These are phyloP conservation scores for Quercus variabilis DNA, from an alignment of 306 rosid genomes.

Conservation along the genomic window DNA sequence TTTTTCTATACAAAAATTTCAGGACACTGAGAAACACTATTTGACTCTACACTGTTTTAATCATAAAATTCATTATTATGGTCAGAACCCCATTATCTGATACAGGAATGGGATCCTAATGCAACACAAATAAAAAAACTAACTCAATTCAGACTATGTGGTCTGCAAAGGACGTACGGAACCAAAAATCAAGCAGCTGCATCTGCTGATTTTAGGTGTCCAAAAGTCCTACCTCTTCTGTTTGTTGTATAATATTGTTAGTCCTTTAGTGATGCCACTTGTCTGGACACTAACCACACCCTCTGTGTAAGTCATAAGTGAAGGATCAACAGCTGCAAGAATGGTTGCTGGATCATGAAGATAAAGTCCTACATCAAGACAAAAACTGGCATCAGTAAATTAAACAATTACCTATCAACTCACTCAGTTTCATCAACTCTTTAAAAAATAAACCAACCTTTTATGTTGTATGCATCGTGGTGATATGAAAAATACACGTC, in stretches of 20 bases:
- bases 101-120: background rate
- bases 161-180: no score
- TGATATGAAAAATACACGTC: slow-evolving; percentile 78
- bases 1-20: background rate
- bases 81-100: background rate
- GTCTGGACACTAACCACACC: slow-evolving; percentile 93
- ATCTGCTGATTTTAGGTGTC: background rate
- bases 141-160: background rate
- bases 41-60: background rate
- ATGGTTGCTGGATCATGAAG: no score
- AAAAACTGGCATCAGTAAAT: no score
- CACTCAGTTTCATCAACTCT: slow-evolving; percentile 2
- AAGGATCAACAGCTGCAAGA: no score
- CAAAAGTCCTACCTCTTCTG: slow-evolving; percentile 56
- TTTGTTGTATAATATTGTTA: slow-evolving; percentile 64
- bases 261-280: slow-evolving; percentile 82
- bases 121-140: background rate
- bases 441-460: slow-evolving; percentile 43
- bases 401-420: no score
- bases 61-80: background rate
- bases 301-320: slow-evolving; percentile 71
- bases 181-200: background rate
- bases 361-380: no score
- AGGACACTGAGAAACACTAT: background rate
- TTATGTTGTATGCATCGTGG: slow-evolving; percentile 51